Evolutionary conservation across 805 yeast species (phyloP), one percentile per base, ranked within the genome.

Genomic region (Metschnikowia rubicola): DNA sequence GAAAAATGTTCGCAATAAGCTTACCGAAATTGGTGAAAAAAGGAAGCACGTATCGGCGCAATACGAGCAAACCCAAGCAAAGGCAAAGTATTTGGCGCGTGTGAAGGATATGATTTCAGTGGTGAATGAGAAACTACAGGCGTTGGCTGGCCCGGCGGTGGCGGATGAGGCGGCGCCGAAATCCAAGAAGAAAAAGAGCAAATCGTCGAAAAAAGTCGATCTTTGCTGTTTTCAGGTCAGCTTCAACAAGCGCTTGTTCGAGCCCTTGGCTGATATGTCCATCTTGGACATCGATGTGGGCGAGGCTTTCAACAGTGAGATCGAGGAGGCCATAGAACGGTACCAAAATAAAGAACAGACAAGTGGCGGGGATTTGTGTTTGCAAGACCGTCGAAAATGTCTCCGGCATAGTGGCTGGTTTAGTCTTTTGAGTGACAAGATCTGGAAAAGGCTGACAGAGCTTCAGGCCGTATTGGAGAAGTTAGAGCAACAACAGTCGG

Each of bases 351-450:
- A 54, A 4, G 13, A 36, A 11, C 19, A 15, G 37, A 35, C 19
- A 15, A 13, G 9, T 32, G 35, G 15, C 8, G 35, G 35, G 3
- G 7, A n/a, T 4, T n/a, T 78, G 1, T 83, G 88, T 55, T 57
- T 80, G 7, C 60, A 67, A 9, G 87, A 83, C 41, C 76, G 75
- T 50, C 70, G 75, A 44, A 81, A 79, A 53, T 83, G 89, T 59
- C 58, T 59, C 3, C 74, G 77, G 39, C 89, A 83, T 52, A 69
- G 65, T 40, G 77, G 79, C 1, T 78, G 83, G 82, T 65, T 66
- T 60, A 66, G 63, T 44, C 60, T 73, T 37, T 47, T 64, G 8
- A 56, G 58, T 28, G 77, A 73, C 50, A 68, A 66, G 41, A 41
- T 67, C 12, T 48, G 59, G 44, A 67, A 59, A 41, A 45, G 50